These are phyloP conservation scores for Rhynchospora pubera DNA, from an alignment of 176 grass and related monocot genomes.

Conservation along the genomic window DNA sequence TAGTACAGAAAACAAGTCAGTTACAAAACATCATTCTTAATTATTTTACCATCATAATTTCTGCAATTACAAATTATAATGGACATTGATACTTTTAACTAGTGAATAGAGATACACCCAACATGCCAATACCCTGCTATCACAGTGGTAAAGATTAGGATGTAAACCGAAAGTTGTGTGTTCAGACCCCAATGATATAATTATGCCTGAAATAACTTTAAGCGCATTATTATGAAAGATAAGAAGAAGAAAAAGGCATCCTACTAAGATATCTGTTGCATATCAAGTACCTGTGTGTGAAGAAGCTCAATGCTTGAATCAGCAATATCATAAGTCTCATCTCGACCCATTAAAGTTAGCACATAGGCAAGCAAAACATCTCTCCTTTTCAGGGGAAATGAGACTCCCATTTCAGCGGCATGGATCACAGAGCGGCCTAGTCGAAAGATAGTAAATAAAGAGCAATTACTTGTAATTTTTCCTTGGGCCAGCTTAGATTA, in stretches of 20 bases:
- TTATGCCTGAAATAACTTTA: not conserved
- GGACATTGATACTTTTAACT: not conserved
- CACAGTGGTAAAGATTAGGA: not conserved
- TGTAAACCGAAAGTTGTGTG: not conserved
- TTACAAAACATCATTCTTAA: slow-evolving; percentile 1
- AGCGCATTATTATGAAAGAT: not conserved
- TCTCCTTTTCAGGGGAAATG: slow-evolving; percentile 89
- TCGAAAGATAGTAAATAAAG: slow-evolving; percentile 14
- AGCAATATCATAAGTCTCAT: slow-evolving; percentile 72
- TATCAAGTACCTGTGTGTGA: slow-evolving; percentile 57
- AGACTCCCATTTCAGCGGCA: slow-evolving; percentile 88
- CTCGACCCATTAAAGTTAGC: slow-evolving; percentile 96
- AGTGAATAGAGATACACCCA: not conserved
- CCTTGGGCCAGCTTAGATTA: not conserved
- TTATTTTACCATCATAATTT: slow-evolving; percentile 5
- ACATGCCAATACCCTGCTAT: not conserved
- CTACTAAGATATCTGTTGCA: not conserved
- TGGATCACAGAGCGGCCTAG: slow-evolving; percentile 83
- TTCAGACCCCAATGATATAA: not conserved
- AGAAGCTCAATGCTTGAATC: slow-evolving; percentile 90
- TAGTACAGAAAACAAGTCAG: slow-evolving; percentile 4
- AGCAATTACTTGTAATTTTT: not conserved
- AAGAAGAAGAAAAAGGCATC: not conserved
- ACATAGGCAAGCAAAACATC: slow-evolving; percentile 92
- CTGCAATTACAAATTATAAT: slow-evolving; percentile 2